These are phyloP conservation scores for Hygrophila difformis DNA, from an alignment of 257 asterid species.

Conservation along the genomic window DNA sequence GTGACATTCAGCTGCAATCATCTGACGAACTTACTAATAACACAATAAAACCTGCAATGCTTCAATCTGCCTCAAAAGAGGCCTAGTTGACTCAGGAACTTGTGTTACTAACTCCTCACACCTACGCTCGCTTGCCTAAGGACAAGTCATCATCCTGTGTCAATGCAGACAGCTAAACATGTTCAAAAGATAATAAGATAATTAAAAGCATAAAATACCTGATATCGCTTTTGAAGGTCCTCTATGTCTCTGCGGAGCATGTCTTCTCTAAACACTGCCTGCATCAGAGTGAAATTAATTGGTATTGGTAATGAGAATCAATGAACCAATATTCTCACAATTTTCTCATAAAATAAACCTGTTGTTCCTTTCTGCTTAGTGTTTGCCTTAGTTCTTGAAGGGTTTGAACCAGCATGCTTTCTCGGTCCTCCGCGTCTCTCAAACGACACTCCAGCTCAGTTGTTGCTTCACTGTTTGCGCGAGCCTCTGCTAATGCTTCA, in stretches of 20 bases:
- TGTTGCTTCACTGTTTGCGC: conserved; percentile 88
- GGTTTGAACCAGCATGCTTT: conserved; percentile 51
- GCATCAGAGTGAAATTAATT: conserved; percentile 24
- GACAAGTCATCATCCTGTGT: conserved; percentile 12
- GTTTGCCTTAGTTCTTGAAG: conserved; percentile 55
- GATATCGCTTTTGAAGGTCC: conserved; percentile 95
- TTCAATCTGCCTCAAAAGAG: conserved; percentile 98
- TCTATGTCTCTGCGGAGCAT: conserved; percentile 90
- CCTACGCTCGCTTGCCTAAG: conserved; percentile 92
- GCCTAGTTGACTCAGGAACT: conserved; percentile 99
- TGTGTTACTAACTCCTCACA: conserved; percentile 95
- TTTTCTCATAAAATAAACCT: conserved; percentile 35
- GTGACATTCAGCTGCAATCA: conserved; percentile 2
- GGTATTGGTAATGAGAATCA: conserved; percentile 4
- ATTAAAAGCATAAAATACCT: conserved; percentile 34
- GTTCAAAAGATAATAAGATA: neutral
- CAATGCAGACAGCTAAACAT: conserved; percentile 11
- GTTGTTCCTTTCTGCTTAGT: conserved; percentile 66
- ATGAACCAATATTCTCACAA: conserved; percentile 5
- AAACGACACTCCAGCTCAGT: conserved; percentile 73
- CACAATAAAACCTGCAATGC: conserved; percentile 77
- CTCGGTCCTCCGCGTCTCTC: conserved; percentile 45
- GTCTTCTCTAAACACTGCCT: conserved; percentile 92
- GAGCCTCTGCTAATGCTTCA: conserved; percentile 88
- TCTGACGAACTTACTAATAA: conserved; percentile 8